Base-by-base conservation (phyloP, 768 basidiomycete genomes). In the Cystobasidium ongulense region DNA sequence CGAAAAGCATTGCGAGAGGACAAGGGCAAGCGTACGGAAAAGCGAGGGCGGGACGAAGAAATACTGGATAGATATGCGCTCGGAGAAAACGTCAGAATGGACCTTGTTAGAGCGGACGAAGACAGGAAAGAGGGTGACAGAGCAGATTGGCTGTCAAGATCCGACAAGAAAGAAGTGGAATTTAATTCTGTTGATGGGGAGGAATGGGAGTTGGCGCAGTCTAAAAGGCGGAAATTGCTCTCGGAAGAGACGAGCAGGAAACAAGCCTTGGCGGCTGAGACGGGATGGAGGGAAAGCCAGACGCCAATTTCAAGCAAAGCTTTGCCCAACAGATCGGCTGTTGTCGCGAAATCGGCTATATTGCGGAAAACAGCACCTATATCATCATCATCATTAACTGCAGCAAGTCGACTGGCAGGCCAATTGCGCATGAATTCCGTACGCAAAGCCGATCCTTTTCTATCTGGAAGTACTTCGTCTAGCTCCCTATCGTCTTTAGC, bases 1-100 rank as follows among this genome's bases (percentile, higher is more conserved):
- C 87, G 96, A 50, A 89, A 89, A 78, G 86, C 86, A 23, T 96
- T 98, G 80, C 87, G 96, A 1, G 86, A 88, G 74, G 89, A 90
- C 75, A 99, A 97, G 83, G 90, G 89, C 82, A 81, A 89, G 0
- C 88, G 90, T 61, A 83, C 87, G 77, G 86, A 84, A 70, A 89
- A 89, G 76, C 84, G 86, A 76, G 84, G 83, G 25, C 85, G 84
- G 15, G 94, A 97, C 77, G 88, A 90, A 59, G 82, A 80, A 10
- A 82, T 97, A 63, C 89, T 88, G 79, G 86, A 84, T 31, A 84
- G 86, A 76, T 96, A 91, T 81, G 93, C 87, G 0, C 81, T 99
- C 18, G 89, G 89, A 1, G 85, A 86, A 67, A 83, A 85, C 1
- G 81, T 97, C 59, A 84, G 81, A 41, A 84, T 96, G 4, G 81